Conservation (phyloP, 2,329 filamentous ascomycete genomes). For the Hypoxylon sp. region DNA sequence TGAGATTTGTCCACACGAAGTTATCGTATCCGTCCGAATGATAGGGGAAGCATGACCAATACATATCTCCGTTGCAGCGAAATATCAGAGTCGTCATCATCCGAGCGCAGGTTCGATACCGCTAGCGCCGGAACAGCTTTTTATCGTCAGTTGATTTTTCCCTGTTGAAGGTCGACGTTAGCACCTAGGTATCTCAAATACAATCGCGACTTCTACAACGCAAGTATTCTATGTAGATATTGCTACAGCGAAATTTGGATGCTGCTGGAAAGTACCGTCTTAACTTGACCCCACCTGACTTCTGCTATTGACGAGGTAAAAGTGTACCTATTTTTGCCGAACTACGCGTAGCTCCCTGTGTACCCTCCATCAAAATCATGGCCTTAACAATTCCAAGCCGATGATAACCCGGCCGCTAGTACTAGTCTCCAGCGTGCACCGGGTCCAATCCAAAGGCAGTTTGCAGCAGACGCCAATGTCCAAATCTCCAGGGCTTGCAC, state of each 20-base stretch:
- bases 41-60: slow-evolving; percentile 17
- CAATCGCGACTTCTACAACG: slow-evolving; percentile 20
- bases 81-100: slow-evolving; percentile 33
- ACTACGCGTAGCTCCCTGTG: slow-evolving; percentile 1
- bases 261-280: slow-evolving; percentile 9
- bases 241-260: background rate
- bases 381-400: slow-evolving; percentile 32
- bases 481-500: slow-evolving; percentile 14
- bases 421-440: slow-evolving; percentile 2
- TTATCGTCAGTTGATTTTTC: slow-evolving; percentile 13
- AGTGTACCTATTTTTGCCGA: slow-evolving; percentile 6
- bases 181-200: slow-evolving; percentile 6
- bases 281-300: slow-evolving; percentile 12
- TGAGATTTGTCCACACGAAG: slow-evolving; percentile 3
- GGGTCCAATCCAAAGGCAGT: slow-evolving; percentile 21
- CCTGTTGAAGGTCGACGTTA: slow-evolving; percentile 3
- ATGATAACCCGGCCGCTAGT: slow-evolving; percentile 33
- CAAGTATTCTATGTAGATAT: background rate
- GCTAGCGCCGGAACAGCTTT: slow-evolving; percentile 12
- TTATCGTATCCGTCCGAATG: slow-evolving; percentile 23
- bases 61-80: slow-evolving; percentile 9
- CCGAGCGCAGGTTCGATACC: slow-evolving; percentile 21
- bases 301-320: slow-evolving; percentile 5
- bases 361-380: too few relatives aligned
- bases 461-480: slow-evolving; percentile 22